Base-by-base conservation (phyloP, 208 protist species). In the Leptomonas seymouri region DNA sequence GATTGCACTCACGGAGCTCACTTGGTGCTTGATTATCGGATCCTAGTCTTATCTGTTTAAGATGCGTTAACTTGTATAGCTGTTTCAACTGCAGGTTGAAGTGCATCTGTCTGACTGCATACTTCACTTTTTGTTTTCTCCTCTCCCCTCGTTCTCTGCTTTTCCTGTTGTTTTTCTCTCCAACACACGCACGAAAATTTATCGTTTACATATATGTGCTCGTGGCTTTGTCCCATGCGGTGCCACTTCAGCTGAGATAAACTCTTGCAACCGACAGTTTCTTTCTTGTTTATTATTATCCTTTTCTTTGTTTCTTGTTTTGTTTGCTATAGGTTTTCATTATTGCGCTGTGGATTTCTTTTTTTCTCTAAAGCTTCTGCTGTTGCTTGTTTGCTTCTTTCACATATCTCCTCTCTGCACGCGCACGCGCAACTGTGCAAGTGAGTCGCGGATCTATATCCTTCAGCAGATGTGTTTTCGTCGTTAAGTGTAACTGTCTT, bases 231-330 rank as follows among this genome's bases (percentile, higher is more conserved):
- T 9, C 7, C 34, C 34, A 9, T 9, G 9, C 34, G 34, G 3
- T 39, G 34, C 9, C 34, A 39, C 34, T 12, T 3, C 34, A 39
- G 34, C 9, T 12, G 9, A 39, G 9, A 9, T 9, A 39, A 39
- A 9, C 34, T 39, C 7, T 9, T 9, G 9, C 34, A 39, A 3
- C 34, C 44, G 7, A 50, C 46, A 58, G 56, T 39, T 67, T 11
- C 48, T 41, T 44, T 65, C 42, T 11, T 63, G 27, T 36, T 21
- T 23, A 14, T 28, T 59, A 28, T 36, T 42, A 14, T 7, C 21
- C 20, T 48, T 46, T 48, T 41, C 48, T 36, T 64, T 57, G 28
- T n/a, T 68, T 68, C 25, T 59, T 41, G 11, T 39, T 53, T 53
- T 14, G 28, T 21, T n/a, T 53, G 15, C 14, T 53, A 21, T 28